phyloP scores from a whole-genome alignment of 2,329 filamentous ascomycete genomes.

The Aspergillus sergii region DNA sequence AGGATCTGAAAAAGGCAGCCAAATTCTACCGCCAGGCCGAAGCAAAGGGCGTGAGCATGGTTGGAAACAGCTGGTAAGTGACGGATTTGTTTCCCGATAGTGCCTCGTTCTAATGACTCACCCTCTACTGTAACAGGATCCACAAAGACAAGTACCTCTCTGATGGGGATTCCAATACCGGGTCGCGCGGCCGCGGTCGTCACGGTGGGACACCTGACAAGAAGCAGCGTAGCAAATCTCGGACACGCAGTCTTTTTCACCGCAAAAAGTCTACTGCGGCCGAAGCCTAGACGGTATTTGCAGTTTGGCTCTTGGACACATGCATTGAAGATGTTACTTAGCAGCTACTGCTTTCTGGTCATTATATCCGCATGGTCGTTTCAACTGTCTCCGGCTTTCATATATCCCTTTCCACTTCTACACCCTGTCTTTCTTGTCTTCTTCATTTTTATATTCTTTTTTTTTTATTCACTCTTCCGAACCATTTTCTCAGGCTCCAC shows the following conservation, averaged over 20 bases:
- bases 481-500: not conserved
- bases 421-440: not conserved
- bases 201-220: constrained; percentile 56
- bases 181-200: constrained; percentile 34
- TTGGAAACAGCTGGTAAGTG: constrained; percentile 94
- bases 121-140: constrained; percentile 65
- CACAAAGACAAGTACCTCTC: constrained; percentile 91
- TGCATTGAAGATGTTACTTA: not conserved
- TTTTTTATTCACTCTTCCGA: not conserved
- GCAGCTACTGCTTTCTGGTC: not conserved
- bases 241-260: constrained; percentile 73
- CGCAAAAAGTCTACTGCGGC: constrained; percentile 52
- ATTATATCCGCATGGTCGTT: not conserved
- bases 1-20: constrained; percentile 92
- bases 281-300: constrained; percentile 24
- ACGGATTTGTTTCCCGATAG: not conserved
- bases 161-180: constrained; percentile 56
- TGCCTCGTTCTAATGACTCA: constrained; percentile 17
- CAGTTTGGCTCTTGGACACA: not conserved
- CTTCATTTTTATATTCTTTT: not conserved
- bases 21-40: constrained; percentile 89
- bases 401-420: not conserved
- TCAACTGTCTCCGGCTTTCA: not conserved
- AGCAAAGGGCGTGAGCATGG: constrained; percentile 93
- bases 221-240: constrained; percentile 74